Evolutionary conservation across 805 yeast genomes (phyloP), one percentile per base, ranked within the genome.

Genomic region (Clavispora fructus): DNA sequence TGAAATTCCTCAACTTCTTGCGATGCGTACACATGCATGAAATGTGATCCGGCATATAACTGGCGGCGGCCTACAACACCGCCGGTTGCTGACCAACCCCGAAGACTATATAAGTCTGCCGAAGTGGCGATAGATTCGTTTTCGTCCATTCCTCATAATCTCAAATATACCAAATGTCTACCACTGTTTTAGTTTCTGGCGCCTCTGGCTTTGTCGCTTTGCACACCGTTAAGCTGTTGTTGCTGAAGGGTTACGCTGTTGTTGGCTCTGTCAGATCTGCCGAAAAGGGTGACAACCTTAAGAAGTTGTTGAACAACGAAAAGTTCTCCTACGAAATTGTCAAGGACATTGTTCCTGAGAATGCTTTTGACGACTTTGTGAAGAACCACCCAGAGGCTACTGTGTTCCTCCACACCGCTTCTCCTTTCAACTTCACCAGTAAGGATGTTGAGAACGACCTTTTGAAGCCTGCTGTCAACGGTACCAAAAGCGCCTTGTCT

Each of bases 391-490:
- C 38, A 3, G 46, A 43, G 13, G 46, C 46, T 8, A 26, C 30
- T 3, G 39, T 43, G 11, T 39, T 43, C 29, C 28, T 43, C 17
- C 46, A 43, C 42, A 43, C 46, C 23, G 46, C 46, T 10, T 43
- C 46, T 7, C 46, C 46, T 2, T 38, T 43, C 35, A 14, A 14
- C 35, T 27, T 32, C 29, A 5, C 31, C 29, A 30, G 19, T 23
- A 16, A 13, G 12, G 46, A 43, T 29, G 11, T 39, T n/a, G 23
- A 23, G 12, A 43, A 14, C 6, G 39, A 43, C 26, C 16, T 43
- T 13, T 16, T 43, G 23, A 23, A 31, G 17, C 46, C 46, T 6
- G 46, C 46, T 30, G 28, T 43, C 33, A 26, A 38, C 25, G 46
- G 46, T n/a, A 39, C 46, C 10, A 31, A 13, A 33, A 27, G 39